Evolutionary conservation across 345 rosid species (phyloP).

Genomic region (Bruguiera parviflora): DNA sequence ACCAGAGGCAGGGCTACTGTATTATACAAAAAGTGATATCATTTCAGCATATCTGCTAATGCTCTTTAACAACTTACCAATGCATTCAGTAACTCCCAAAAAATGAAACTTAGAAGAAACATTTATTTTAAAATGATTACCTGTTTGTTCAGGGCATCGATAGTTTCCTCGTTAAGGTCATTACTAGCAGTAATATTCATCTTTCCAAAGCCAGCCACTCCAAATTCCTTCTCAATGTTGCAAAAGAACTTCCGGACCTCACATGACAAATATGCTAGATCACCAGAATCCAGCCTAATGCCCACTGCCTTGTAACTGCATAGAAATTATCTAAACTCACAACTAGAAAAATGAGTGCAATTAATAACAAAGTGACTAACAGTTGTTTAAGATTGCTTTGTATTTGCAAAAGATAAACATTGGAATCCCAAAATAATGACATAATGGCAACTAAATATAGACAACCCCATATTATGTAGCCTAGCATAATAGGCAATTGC

Average conservation of each 20-base stretch:
- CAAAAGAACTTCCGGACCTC: conserved; percentile 70
- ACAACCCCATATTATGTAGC: background rate
- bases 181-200: conserved; percentile 83
- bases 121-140: conserved; percentile 25
- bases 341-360: conserved; percentile 1
- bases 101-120: background rate
- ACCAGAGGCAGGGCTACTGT: no score
- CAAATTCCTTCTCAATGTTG: conserved; percentile 66
- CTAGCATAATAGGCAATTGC: background rate
- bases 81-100: background rate
- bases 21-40: no score
- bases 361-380: background rate
- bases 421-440: conserved; percentile 2
- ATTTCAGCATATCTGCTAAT: no score
- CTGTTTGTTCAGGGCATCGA: conserved; percentile 96
- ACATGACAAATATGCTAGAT: conserved; percentile 80
- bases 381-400: no score
- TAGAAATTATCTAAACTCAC: conserved; percentile 21
- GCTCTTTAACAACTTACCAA: background rate
- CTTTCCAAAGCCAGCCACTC: conserved; percentile 63
- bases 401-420: background rate
- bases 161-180: conserved; percentile 92
- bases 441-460: background rate
- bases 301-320: conserved; percentile 84
- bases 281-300: conserved; percentile 95